These are phyloP conservation scores for Entophlyctis luteolus DNA, from an alignment of 192 early-diverging fungal genomes.

Conservation along the genomic window DNA sequence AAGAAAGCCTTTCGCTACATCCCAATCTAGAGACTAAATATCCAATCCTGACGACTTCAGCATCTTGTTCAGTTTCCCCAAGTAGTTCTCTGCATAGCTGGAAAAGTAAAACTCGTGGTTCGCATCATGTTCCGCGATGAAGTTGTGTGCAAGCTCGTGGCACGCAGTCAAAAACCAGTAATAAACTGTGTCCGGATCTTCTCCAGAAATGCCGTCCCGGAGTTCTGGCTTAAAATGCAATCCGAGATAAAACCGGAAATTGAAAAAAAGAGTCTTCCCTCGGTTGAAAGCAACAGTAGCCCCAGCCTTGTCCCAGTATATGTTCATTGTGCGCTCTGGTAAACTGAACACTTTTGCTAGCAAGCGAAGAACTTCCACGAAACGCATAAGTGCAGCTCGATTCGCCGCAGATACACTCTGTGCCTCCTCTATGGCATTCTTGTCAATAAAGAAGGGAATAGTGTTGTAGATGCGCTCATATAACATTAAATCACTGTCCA, in stretches of 20 bases:
- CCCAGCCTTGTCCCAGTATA: slow-evolving; percentile 72
- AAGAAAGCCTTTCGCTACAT: background rate
- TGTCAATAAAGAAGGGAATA: slow-evolving; percentile 41
- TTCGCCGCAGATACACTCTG: background rate
- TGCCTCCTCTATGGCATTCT: slow-evolving; percentile 7
- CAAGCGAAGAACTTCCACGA: slow-evolving; percentile 32
- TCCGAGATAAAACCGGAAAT: slow-evolving; percentile 69
- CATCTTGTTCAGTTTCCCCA: slow-evolving; percentile 1
- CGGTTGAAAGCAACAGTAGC: slow-evolving; percentile 78
- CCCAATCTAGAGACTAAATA: background rate
- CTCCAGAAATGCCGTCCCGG: background rate
- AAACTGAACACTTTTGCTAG: slow-evolving; percentile 64
- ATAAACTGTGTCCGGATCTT: slow-evolving; percentile 40
- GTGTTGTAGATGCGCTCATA: background rate
- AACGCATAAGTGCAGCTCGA: slow-evolving; percentile 19
- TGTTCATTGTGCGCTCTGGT: slow-evolving; percentile 52
- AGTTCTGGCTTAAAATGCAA: slow-evolving; percentile 52
- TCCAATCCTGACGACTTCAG: slow-evolving; percentile 11
- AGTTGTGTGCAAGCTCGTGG: slow-evolving; percentile 64
- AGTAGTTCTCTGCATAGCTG: slow-evolving; percentile 64
- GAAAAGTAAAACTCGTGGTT: slow-evolving; percentile 79
- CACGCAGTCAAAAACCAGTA: slow-evolving; percentile 84
- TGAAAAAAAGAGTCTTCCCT: slow-evolving; percentile 74
- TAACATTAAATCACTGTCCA: slow-evolving; percentile 40
- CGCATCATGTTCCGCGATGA: slow-evolving; percentile 55